Conservation (phyloP, 1,284 basidiomycete species). For the Microbotryum violaceum region DNA sequence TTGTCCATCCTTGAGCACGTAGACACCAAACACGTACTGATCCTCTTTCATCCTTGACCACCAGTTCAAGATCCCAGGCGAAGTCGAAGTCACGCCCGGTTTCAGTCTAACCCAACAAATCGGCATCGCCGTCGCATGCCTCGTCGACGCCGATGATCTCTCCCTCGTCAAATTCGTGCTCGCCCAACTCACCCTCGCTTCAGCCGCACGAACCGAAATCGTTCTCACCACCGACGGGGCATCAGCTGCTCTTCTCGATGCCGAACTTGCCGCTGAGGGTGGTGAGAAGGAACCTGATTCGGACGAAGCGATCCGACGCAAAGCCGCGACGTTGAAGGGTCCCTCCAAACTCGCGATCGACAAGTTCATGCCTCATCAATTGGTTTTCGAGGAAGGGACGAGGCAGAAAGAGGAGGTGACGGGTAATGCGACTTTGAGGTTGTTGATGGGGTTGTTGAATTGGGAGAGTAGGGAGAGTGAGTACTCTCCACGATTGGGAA, state of each 20-base stretch:
- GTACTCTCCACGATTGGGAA: slow-evolving; percentile 1
- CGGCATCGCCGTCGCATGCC: slow-evolving; percentile 67
- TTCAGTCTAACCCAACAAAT: slow-evolving; percentile 83
- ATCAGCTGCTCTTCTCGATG: too few relatives aligned
- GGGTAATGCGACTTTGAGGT: slow-evolving; percentile 66
- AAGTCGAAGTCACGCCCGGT: slow-evolving; percentile 76
- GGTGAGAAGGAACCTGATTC: slow-evolving; percentile 48
- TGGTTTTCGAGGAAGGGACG: slow-evolving; percentile 47
- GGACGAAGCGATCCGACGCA: slow-evolving; percentile 39
- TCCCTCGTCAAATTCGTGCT: slow-evolving; percentile 69
- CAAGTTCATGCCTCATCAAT: slow-evolving; percentile 49
- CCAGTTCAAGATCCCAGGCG: slow-evolving; percentile 43
- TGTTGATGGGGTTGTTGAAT: slow-evolving; percentile 65
- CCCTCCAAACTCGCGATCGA: slow-evolving; percentile 63
- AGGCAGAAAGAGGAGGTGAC: slow-evolving; percentile 66
- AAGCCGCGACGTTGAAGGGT: slow-evolving; percentile 37
- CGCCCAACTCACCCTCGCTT: slow-evolving; percentile 59
- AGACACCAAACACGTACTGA: too few relatives aligned
- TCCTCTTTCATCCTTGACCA: neutral
- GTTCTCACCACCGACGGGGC: slow-evolving; percentile 60
- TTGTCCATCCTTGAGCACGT: neutral
- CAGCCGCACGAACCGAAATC: slow-evolving; percentile 59
- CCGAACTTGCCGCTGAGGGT: slow-evolving; percentile 42
- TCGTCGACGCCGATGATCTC: slow-evolving; percentile 59
- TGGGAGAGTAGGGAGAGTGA: slow-evolving; percentile 58